These are phyloP conservation scores for Colletotrichum kahawae DNA, from an alignment of 2,329 filamentous ascomycete species.

Conservation along the genomic window DNA sequence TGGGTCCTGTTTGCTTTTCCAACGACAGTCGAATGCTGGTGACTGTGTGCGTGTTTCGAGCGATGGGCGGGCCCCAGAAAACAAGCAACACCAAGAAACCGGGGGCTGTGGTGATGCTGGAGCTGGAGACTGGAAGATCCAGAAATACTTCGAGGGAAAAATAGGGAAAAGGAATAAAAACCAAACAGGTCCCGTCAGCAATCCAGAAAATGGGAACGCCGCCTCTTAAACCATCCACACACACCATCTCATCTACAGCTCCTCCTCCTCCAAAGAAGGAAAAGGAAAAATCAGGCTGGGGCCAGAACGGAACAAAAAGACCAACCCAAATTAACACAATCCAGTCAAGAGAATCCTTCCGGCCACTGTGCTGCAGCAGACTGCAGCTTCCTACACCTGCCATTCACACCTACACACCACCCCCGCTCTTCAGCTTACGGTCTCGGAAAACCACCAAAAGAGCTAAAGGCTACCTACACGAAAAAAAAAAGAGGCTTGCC, in stretches of 20 bases:
- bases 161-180: background rate
- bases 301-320: background rate
- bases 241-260: background rate
- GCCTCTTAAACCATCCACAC: conserved; percentile 12
- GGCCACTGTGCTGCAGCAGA: background rate
- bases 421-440: background rate
- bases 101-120: background rate
- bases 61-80: background rate
- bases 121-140: background rate
- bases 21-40: background rate
- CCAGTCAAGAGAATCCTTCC: background rate
- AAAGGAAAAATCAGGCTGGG: background rate
- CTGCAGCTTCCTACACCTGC: background rate
- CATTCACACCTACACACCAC: background rate
- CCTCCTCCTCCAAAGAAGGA: background rate
- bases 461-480: background rate
- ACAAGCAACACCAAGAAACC: conserved; percentile 13
- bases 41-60: background rate
- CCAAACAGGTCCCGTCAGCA: background rate
- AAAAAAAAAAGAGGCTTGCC: background rate
- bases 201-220: background rate
- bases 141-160: background rate
- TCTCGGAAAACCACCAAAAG: conserved; percentile 5
- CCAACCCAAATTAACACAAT: background rate
- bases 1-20: background rate